Evolutionary conservation across 176 grass and related monocot genomes (phyloP).

Genomic region (Otatea glauca): DNA sequence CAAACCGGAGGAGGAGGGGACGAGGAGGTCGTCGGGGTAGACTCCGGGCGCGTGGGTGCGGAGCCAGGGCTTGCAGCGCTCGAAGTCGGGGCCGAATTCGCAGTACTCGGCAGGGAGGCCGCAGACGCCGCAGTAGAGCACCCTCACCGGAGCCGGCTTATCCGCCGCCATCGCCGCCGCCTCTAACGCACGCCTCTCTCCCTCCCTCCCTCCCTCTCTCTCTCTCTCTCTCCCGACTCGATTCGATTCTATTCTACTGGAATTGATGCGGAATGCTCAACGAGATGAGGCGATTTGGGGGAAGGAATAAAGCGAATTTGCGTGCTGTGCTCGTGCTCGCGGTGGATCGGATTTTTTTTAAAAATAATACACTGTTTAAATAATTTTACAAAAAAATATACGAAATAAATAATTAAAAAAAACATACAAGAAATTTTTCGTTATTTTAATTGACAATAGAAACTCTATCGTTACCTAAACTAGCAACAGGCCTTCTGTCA

Average conservation of each 20-base stretch:
- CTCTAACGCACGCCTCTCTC: neutral
- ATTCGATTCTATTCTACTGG: neutral
- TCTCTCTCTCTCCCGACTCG: neutral
- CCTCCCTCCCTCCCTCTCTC: neutral
- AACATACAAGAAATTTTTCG: no score
- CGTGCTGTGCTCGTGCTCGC: neutral
- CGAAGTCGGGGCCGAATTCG: slow-evolving; percentile 99
- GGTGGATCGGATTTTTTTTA: neutral
- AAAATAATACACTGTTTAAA: no score
- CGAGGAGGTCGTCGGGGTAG: slow-evolving; percentile 79
- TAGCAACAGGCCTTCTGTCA: no score
- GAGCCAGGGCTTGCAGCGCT: slow-evolving; percentile 98
- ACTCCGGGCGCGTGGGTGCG: slow-evolving; percentile 79
- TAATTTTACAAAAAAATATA: no score
- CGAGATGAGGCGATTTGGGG: neutral
- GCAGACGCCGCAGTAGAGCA: slow-evolving; percentile 89
- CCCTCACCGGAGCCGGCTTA: slow-evolving; percentile 73
- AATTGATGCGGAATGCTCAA: neutral
- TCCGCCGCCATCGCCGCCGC: slow-evolving; percentile 59
- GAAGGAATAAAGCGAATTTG: neutral
- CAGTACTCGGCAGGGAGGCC: slow-evolving; percentile 95
- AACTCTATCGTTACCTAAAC: no score
- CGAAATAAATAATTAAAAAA: no score
- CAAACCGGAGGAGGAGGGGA: slow-evolving; percentile 48
- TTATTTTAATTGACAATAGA: no score